These are phyloP conservation scores for Kodamaea alishanica DNA, from an alignment of 1,139 yeast species.

Conservation along the genomic window DNA sequence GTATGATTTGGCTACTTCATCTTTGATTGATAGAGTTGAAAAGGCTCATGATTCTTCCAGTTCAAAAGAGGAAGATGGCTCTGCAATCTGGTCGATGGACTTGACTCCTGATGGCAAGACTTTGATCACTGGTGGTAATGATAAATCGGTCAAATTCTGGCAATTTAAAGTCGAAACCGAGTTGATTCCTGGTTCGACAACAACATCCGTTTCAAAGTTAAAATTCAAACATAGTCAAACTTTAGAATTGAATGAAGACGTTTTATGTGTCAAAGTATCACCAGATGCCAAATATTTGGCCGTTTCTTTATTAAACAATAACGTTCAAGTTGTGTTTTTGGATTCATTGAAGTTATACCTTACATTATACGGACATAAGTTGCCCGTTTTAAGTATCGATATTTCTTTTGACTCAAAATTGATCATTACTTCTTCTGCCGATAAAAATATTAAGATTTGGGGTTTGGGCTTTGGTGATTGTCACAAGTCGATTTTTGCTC, in stretches of 20 bases:
- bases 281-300: slow-evolving; percentile 79
- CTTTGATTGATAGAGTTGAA: slow-evolving; percentile 58
- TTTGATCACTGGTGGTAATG: slow-evolving; percentile 91
- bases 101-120: slow-evolving; percentile 81
- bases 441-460: slow-evolving; percentile 96
- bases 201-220: slow-evolving; percentile 46
- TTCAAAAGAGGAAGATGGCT: slow-evolving; percentile 40
- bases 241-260: slow-evolving; percentile 81
- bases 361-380: slow-evolving; percentile 90
- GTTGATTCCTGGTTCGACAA: slow-evolving; percentile 63
- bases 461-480: slow-evolving; percentile 99
- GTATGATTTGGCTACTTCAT: slow-evolving; percentile 81
- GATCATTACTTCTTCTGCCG: slow-evolving; percentile 91
- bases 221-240: slow-evolving; percentile 72
- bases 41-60: slow-evolving; percentile 53
- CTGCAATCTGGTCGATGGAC: slow-evolving; percentile 91
- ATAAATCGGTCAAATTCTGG: slow-evolving; percentile 89
- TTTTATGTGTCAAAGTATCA: slow-evolving; percentile 75
- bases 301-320: slow-evolving; percentile 81
- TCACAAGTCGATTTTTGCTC: slow-evolving; percentile 93
- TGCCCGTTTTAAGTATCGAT: slow-evolving; percentile 88
- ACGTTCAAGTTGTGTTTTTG: slow-evolving; percentile 86
- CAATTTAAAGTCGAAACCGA: slow-evolving; percentile 67
- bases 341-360: slow-evolving; percentile 85
- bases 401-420: slow-evolving; percentile 84